A percentile compares a stretch with the other conserved stretches of the same genome.
These are phyloP conservation scores for Penicillium fuscoglaucum DNA, from an alignment of 2,329 filamentous ascomycete species.

Conservation along the genomic window DNA sequence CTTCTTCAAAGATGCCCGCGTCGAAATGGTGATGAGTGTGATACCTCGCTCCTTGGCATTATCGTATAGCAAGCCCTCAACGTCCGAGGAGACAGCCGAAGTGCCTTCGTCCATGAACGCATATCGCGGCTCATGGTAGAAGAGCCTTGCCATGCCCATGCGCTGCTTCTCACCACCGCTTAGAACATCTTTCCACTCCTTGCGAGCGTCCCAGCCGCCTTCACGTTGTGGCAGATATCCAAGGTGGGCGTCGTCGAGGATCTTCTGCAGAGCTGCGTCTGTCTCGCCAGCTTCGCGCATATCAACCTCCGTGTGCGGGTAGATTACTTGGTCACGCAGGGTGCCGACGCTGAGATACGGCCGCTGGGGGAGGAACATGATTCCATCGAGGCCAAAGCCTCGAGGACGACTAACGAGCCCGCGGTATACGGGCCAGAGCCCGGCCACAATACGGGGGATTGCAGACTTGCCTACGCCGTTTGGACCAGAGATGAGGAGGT, in stretches of 20 bases:
- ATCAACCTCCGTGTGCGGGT: constrained; percentile 90
- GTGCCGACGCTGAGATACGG: constrained; percentile 92
- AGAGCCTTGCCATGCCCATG: constrained; percentile 82
- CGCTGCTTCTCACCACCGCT: constrained; percentile 96
- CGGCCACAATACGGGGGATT: constrained; percentile 82
- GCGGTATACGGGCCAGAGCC: constrained; percentile 93
- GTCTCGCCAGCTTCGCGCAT: constrained; percentile 80
- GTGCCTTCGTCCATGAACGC: constrained; percentile 96
- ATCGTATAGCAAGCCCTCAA: constrained; percentile 92
- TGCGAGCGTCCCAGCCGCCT: constrained; percentile 93
- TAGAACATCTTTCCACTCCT: constrained; percentile 99
- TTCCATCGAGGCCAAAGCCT: constrained; percentile 76
- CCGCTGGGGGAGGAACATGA: constrained; percentile 97
- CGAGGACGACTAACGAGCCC: constrained; percentile 88
- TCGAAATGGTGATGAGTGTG: constrained; percentile 94
- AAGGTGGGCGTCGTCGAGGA: constrained; percentile 79
- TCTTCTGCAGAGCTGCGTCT: constrained; percentile 73
- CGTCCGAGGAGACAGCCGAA: constrained; percentile 88
- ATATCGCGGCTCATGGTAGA: constrained; percentile 94
- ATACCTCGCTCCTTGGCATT: constrained; percentile 90
- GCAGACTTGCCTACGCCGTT: constrained; percentile 94
- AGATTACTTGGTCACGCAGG: constrained; percentile 94
- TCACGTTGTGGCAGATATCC: constrained; percentile 90
- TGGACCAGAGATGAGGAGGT: constrained; percentile 88
- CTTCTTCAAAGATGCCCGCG: constrained; percentile 88